Evolutionary conservation across 768 basidiomycete genomes (phyloP).

Genomic region (Auriscalpium microsporum): DNA sequence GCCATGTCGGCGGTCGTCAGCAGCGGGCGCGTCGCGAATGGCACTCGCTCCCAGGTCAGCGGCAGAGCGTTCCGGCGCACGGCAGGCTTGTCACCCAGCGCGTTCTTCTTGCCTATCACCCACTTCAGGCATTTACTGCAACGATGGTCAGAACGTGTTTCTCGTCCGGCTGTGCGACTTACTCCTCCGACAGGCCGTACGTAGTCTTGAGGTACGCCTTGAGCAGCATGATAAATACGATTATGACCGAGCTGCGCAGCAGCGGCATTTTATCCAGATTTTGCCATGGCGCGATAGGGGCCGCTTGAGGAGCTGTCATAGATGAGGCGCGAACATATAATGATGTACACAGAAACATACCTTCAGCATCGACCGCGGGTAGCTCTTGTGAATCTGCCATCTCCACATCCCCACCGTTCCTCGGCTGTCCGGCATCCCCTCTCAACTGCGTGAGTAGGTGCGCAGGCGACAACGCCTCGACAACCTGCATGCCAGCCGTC

Average conservation of each 20-base stretch:
- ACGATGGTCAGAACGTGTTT: neutral
- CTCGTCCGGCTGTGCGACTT: constrained; percentile 22
- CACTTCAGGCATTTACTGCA: constrained; percentile 87
- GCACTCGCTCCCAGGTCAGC: constrained; percentile 67
- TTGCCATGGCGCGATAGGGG: constrained; percentile 5
- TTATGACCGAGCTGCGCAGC: constrained; percentile 63
- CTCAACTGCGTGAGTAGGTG: constrained; percentile 60
- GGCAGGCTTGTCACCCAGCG: constrained; percentile 78
- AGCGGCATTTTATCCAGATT: constrained; percentile 21
- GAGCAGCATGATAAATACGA: constrained; percentile 80
- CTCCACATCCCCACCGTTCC: neutral
- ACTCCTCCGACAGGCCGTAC: constrained; percentile 92
- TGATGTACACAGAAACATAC: neutral
- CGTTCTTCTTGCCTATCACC: constrained; percentile 80
- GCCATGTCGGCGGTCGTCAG: constrained; percentile 53
- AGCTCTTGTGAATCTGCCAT: neutral
- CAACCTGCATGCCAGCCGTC: constrained; percentile 72
- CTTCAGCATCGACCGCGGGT: neutral
- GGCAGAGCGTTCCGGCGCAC: constrained; percentile 49
- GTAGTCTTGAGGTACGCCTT: constrained; percentile 77
- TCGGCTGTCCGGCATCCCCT: constrained; percentile 13
- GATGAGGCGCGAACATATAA: neutral
- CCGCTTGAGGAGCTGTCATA: neutral
- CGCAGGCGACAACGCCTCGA: constrained; percentile 64
- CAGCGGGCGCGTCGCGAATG: constrained; percentile 54